These are phyloP conservation scores for Heterobasidion irregulare DNA, from an alignment of 1,284 basidiomycete species.

Conservation along the genomic window DNA sequence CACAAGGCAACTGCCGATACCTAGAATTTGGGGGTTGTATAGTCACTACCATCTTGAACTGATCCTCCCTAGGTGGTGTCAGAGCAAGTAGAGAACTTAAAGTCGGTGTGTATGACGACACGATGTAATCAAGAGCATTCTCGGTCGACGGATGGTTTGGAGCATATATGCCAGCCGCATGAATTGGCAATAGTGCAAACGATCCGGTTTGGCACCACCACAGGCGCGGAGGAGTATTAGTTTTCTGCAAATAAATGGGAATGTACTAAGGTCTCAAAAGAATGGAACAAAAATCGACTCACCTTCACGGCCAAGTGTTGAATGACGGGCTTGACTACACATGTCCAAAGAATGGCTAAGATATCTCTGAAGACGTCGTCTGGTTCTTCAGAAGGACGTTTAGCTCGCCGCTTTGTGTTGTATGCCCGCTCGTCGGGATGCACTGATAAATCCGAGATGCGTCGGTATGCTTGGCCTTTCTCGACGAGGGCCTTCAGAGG, in stretches of 20 bases:
- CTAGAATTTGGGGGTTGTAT: background rate
- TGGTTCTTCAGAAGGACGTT: background rate
- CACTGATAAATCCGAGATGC: background rate
- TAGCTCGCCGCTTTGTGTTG: background rate
- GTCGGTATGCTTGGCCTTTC: no score
- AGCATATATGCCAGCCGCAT: constrained; percentile 15
- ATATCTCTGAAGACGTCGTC: background rate
- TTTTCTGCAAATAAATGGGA: background rate
- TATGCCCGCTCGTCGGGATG: background rate
- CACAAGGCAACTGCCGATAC: background rate
- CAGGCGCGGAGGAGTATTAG: constrained; percentile 6
- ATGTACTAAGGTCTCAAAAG: background rate
- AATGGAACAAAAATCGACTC: background rate
- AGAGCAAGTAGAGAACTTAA: constrained; percentile 2
- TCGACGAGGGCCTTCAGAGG: background rate
- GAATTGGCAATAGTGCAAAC: constrained; percentile 16
- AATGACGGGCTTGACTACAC: background rate
- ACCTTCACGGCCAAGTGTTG: background rate
- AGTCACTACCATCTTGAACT: background rate
- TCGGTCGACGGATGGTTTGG: background rate
- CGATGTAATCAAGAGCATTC: constrained; percentile 10
- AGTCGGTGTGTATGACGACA: constrained; percentile 18
- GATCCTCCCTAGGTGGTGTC: background rate
- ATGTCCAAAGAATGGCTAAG: background rate
- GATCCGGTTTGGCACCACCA: constrained; percentile 18